phyloP scores from a whole-genome alignment of 2,329 filamentous ascomycete species.

The Xylariaceae sp. region DNA sequence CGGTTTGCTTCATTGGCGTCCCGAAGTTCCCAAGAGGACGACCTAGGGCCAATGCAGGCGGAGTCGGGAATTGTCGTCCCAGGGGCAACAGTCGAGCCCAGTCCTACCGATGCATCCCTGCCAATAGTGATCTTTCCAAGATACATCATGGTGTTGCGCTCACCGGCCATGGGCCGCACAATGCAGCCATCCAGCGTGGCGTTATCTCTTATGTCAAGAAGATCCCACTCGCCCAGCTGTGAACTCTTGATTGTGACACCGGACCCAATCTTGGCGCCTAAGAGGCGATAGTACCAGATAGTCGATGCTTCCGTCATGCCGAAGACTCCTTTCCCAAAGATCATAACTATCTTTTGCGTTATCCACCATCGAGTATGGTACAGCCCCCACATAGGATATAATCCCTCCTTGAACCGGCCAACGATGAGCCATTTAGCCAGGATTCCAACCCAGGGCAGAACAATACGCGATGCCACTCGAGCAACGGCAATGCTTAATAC shows the following conservation, averaged over 20 bases:
- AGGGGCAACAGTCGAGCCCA: conserved; percentile 56
- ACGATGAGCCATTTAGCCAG: conserved; percentile 60
- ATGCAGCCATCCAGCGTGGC: conserved; percentile 54
- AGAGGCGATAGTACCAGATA: conserved; percentile 54
- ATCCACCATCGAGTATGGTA: conserved; percentile 67
- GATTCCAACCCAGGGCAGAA: conserved; percentile 56
- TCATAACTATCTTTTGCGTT: conserved; percentile 57
- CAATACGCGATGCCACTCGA: conserved; percentile 45
- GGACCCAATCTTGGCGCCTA: conserved; percentile 59
- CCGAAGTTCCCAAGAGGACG: conserved; percentile 60
- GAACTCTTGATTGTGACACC: conserved; percentile 54
- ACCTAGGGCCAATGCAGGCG: conserved; percentile 61
- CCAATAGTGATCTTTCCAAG: conserved; percentile 58
- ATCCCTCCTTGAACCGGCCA: conserved; percentile 57
- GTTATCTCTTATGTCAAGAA: conserved; percentile 59
- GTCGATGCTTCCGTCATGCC: conserved; percentile 46
- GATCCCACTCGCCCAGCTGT: conserved; percentile 60
- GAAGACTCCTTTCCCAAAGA: conserved; percentile 57
- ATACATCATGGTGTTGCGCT: conserved; percentile 64
- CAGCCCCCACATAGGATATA: conserved; percentile 64
- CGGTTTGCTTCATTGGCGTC: conserved; percentile 55
- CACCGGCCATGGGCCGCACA: conserved; percentile 59
- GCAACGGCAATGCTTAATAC: conserved; percentile 52
- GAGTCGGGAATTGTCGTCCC: conserved; percentile 54
- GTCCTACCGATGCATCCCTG: conserved; percentile 52